A percentile compares a stretch with the other conserved stretches of the same genome.
These are phyloP conservation scores for Astrothelium macrocarpum DNA, from an alignment of 495 filamentous ascomycete genomes.

Conservation along the genomic window DNA sequence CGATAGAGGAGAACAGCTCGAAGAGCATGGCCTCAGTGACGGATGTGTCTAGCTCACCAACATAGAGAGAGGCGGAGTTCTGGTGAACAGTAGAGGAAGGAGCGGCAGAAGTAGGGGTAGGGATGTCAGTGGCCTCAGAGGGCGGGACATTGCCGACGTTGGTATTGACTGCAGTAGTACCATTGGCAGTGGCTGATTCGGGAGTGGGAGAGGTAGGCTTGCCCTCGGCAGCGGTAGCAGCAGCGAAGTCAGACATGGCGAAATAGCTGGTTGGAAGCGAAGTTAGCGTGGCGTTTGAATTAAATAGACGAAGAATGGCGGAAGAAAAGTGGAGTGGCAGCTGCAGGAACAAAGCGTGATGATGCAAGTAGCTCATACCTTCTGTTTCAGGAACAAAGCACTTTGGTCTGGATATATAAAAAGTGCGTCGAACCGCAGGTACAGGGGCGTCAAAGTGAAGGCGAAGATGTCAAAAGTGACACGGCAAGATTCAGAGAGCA, in stretches of 20 bases:
- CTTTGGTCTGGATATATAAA: not conserved
- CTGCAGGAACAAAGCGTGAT: slow-evolving; percentile 3
- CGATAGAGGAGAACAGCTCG: slow-evolving; percentile 99
- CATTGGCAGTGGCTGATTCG: slow-evolving; percentile 53
- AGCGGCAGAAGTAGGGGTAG: slow-evolving; percentile 62
- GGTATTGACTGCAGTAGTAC: slow-evolving; percentile 57
- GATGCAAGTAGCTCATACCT: not conserved
- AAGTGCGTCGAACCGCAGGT: not conserved
- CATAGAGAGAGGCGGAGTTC: slow-evolving; percentile 93
- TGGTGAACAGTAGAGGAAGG: slow-evolving; percentile 61
- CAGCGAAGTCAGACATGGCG: slow-evolving; percentile 33
- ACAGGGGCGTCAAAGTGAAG: not conserved
- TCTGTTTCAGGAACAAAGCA: slow-evolving; percentile 6
- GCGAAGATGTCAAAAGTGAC: not conserved
- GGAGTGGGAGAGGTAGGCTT: slow-evolving; percentile 44
- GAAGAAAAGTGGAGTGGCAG: not conserved
- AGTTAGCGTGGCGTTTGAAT: too few relatives aligned
- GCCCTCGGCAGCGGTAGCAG: slow-evolving; percentile 59
- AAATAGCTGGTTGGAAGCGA: not conserved
- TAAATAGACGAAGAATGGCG: not conserved
- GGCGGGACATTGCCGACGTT: slow-evolving; percentile 43
- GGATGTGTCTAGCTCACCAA: slow-evolving; percentile 92
- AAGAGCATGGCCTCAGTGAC: slow-evolving; percentile 99
- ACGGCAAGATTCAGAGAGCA: not conserved
- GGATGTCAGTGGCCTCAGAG: slow-evolving; percentile 50